Evolutionary conservation across 2,329 filamentous ascomycete species (phyloP), one percentile per base, ranked within the genome.

Genomic region (Pseudocercospora fuligena): DNA sequence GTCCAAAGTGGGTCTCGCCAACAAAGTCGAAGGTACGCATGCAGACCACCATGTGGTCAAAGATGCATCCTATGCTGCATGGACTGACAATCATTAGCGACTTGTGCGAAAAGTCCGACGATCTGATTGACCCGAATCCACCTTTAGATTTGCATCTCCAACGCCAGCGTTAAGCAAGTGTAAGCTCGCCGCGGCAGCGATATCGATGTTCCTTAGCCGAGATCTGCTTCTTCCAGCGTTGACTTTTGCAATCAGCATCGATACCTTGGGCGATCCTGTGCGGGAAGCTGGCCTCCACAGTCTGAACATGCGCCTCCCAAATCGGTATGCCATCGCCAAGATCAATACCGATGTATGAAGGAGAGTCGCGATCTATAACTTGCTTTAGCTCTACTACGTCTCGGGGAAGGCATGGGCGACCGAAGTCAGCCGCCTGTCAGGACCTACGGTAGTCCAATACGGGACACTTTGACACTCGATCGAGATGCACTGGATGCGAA

Each of bases 41-140:
- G 63, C 57, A 60, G 31, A 56, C 58, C 11, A 66, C 63, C 21
- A 66, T 63, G 64, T 66, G 64, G 60, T 63, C 57, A 8, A 61
- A 61, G 31, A 31, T 56, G 21, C 11, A 16, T 25, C 49, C 58
- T 14, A 47, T 47, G 19, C 60, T 65, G 63, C 57, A 57, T 21
- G 29, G 5, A 46, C 19, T 65, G 16, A 61, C 31, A 14, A 23
- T 29, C 9, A 61, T 31, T 12, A 33, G 58, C 47, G 49, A 65
- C 25, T 56, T 56, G 53, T 46, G 31, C 14, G 63, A 65, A 23
- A 60, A 47, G 58, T 43, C 57, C 25, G 29, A 57, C 23, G 57
- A 51, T 36, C 21, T 31, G 4, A 19, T 65, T 16, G 54, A 57
- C 33, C 63, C 57, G 1, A 27, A 61, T 27, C 46, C 47, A 23